Percentiles rank a stretch among this genome's conserved stretches.
phyloP scores from a whole-genome alignment of 805 yeast species.

The Lipomyces sp. region DNA sequence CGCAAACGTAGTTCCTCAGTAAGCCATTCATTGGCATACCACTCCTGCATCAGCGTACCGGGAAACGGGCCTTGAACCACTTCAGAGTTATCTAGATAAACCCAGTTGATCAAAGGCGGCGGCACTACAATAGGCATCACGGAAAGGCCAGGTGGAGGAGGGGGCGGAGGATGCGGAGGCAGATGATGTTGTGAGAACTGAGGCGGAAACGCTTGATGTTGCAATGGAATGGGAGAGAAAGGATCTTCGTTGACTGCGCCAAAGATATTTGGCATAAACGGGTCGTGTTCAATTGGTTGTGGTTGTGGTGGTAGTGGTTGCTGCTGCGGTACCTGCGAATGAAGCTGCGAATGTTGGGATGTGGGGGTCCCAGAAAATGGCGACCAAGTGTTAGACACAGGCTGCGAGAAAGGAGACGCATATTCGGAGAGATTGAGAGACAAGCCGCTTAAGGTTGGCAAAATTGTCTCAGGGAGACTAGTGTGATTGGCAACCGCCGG shows the following conservation, averaged over 20 bases:
- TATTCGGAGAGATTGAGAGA: slow-evolving; percentile 3
- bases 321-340: too few species aligned
- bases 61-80: slow-evolving; percentile 78
- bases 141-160: slow-evolving; percentile 19
- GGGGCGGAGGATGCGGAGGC: slow-evolving; percentile 1
- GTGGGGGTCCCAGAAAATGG: slow-evolving; percentile 19
- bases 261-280: slow-evolving; percentile 12
- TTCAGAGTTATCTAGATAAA: slow-evolving; percentile 66
- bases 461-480: slow-evolving; percentile 1
- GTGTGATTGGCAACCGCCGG: neutral
- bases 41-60: slow-evolving; percentile 70
- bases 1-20: slow-evolving; percentile 53
- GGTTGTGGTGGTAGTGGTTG: slow-evolving; percentile 3
- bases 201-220: slow-evolving; percentile 13
- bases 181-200: slow-evolving; percentile 1
- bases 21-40: slow-evolving; percentile 65
- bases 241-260: slow-evolving; percentile 1
- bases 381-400: slow-evolving; percentile 7
- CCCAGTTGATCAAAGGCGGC: slow-evolving; percentile 47
- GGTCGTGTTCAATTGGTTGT: slow-evolving; percentile 14
- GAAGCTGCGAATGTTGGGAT: slow-evolving; percentile 16
- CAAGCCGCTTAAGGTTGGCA: slow-evolving; percentile 6
- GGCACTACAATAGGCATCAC: slow-evolving; percentile 22
- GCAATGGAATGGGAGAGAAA: slow-evolving; percentile 5
- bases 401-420: slow-evolving; percentile 11